Percentiles rank a stretch among this genome's conserved stretches.
Conservation (phyloP, 495 filamentous ascomycete species). For the Stereocaulon alpinum region DNA sequence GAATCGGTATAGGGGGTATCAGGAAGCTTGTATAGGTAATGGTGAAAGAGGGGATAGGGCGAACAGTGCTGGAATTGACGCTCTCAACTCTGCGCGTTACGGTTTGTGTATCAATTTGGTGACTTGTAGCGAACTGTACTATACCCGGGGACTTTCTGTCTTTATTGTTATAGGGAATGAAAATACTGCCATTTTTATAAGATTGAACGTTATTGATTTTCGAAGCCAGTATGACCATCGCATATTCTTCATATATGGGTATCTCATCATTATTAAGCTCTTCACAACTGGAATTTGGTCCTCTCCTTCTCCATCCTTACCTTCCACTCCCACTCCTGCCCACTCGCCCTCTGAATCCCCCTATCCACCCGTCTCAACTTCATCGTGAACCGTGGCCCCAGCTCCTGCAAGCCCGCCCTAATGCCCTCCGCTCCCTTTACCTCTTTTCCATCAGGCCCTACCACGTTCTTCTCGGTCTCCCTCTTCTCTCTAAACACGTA, state of each 20-base stretch:
- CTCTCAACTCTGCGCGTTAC: slow-evolving; percentile 1
- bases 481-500: slow-evolving; percentile 88
- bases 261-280: slow-evolving; percentile 2
- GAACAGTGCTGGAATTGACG: background rate
- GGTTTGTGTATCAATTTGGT: background rate
- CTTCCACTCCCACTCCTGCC: slow-evolving; percentile 94
- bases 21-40: background rate
- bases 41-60: background rate
- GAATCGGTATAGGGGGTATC: background rate
- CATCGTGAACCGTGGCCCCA: slow-evolving; percentile 76
- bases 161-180: background rate
- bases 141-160: background rate
- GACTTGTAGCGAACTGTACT: background rate
- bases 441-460: slow-evolving; percentile 77
- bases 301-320: slow-evolving; percentile 83
- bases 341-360: slow-evolving; percentile 69
- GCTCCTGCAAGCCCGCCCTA: slow-evolving; percentile 71
- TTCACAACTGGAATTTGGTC: slow-evolving; percentile 80
- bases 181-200: background rate
- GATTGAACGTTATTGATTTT: background rate
- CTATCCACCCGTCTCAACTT: slow-evolving; percentile 87
- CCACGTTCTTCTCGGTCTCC: slow-evolving; percentile 74
- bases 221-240: too few species aligned
- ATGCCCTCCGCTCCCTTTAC: slow-evolving; percentile 74
- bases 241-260: background rate